Evolutionary conservation across 805 yeast species (phyloP).

Genomic region (Starmerella vitae): DNA sequence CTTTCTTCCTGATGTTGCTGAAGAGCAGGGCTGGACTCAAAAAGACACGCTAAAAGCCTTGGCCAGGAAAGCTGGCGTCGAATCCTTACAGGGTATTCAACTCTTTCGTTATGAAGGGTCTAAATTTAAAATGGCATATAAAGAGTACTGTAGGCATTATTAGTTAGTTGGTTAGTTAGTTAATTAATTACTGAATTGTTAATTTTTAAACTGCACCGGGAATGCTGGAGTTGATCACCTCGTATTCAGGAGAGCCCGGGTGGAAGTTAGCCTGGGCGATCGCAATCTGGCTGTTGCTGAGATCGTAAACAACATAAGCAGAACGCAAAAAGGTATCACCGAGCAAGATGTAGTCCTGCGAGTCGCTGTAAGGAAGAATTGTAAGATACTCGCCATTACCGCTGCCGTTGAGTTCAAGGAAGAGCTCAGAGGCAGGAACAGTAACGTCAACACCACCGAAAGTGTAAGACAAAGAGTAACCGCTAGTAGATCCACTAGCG

Average conservation of each 20-base stretch:
- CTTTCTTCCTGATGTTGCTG: slow-evolving; percentile 80
- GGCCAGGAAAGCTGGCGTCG: slow-evolving; percentile 48
- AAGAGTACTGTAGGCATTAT: too few species aligned
- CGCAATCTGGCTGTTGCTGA: slow-evolving; percentile 42
- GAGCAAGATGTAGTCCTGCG: slow-evolving; percentile 29
- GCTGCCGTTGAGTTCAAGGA: slow-evolving; percentile 6
- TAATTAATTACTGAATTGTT: too few species aligned
- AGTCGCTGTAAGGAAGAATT: slow-evolving; percentile 11
- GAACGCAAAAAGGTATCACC: slow-evolving; percentile 55
- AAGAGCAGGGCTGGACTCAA: slow-evolving; percentile 72
- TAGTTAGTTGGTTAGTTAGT: too few species aligned
- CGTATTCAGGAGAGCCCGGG: background rate
- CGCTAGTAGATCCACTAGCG: background rate
- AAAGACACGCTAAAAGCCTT: slow-evolving; percentile 56
- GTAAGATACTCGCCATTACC: slow-evolving; percentile 6
- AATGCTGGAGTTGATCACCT: slow-evolving; percentile 1
- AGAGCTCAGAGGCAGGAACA: slow-evolving; percentile 21
- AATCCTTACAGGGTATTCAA: slow-evolving; percentile 29
- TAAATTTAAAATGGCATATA: slow-evolving; percentile 33
- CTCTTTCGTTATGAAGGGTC: slow-evolving; percentile 45
- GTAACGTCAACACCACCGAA: slow-evolving; percentile 18
- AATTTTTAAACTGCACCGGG: slow-evolving; percentile 1
- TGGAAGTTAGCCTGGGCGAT: slow-evolving; percentile 37
- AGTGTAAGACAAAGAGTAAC: slow-evolving; percentile 8
- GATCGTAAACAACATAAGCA: slow-evolving; percentile 53